Base-by-base conservation (phyloP, 805 yeast species). In the Wickerhamomyces queroliae region DNA sequence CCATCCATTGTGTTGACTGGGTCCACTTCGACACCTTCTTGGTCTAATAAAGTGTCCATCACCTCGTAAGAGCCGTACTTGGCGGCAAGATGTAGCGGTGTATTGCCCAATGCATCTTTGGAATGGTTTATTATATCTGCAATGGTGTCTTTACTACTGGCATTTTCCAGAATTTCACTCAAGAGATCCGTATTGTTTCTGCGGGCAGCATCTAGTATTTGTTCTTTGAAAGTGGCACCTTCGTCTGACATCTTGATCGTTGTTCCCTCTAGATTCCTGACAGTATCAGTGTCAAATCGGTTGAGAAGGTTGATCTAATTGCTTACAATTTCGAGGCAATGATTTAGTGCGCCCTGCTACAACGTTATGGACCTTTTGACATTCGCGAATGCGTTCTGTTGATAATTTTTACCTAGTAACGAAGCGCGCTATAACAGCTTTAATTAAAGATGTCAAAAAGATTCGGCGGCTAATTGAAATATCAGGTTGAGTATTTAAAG, bases 11-110 rank as follows among this genome's bases (percentile, higher is more conserved):
- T 70, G 59, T 84, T 84, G 30, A 62, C 57, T 1, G 96, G 93
- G 59, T 93, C 96, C 23, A 90, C 80, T 49, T 90, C 96, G 16
- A 90, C 89, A 2, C 93, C 96, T 44, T 86, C 95, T 39, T 83
- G 80, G 59, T 91, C 97, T 43, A 91, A 68, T 16, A 91, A 65
- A 37, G 72, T 63, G 57, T 91, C 97, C 55, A 93, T 67, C 26
- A 84, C 84, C 52, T 89, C 96, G 74, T 82, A 86, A 39, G 86
- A 78, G 4, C 98, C 99, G 48, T 79, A 72, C 43, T 72, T 72
- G 29, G 93, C 83, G 26, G 95, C 84, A 25, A 93, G 61, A 63
- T 91, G 98, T 31, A 91, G 67, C 2, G 95, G 76, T 1, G 89
- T 66, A 65, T 87, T 85, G 8, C 89, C 90, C 26, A 88, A 71